These are phyloP conservation scores for Plasmodium sp. DNA, from an alignment of 169 alveolate genomes.

Conservation along the genomic window DNA sequence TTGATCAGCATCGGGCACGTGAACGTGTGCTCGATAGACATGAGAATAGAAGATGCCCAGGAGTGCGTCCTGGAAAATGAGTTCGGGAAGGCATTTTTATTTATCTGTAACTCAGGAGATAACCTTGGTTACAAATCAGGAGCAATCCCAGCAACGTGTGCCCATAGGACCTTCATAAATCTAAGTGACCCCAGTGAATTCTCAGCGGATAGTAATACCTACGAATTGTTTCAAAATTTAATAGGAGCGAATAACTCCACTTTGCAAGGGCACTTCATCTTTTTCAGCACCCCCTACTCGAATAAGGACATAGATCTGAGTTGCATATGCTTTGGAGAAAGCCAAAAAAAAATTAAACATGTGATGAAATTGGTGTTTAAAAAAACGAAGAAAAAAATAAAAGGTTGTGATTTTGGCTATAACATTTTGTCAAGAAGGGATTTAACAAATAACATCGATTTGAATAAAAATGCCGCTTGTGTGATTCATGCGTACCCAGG, in stretches of 20 bases:
- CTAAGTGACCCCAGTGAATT: slow-evolving; percentile 24
- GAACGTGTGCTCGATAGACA: background rate
- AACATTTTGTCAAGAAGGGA: slow-evolving; percentile 14
- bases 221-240: slow-evolving; percentile 29
- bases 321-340: slow-evolving; percentile 20
- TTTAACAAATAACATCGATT: background rate
- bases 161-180: slow-evolving; percentile 21
- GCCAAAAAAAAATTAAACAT: background rate
- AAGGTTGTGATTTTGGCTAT: slow-evolving; percentile 71
- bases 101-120: background rate
- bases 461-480: slow-evolving; percentile 19
- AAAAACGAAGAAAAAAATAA: slow-evolving; percentile 41
- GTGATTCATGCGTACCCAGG: slow-evolving; percentile 39
- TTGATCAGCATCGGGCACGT: slow-evolving; percentile 6
- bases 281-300: slow-evolving; percentile 46
- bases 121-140: background rate
- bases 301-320: slow-evolving; percentile 32
- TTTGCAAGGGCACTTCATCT: background rate
- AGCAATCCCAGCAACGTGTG: background rate
- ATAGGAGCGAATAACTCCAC: slow-evolving; percentile 4
- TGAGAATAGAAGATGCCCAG: slow-evolving; percentile 1
- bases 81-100: slow-evolving; percentile 39
- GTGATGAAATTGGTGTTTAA: slow-evolving; percentile 37
- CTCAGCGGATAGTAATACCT: slow-evolving; percentile 49
- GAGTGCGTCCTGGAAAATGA: slow-evolving; percentile 49